phyloP scores from a whole-genome alignment of 148 eudicot species.

The Spergularia marina region DNA sequence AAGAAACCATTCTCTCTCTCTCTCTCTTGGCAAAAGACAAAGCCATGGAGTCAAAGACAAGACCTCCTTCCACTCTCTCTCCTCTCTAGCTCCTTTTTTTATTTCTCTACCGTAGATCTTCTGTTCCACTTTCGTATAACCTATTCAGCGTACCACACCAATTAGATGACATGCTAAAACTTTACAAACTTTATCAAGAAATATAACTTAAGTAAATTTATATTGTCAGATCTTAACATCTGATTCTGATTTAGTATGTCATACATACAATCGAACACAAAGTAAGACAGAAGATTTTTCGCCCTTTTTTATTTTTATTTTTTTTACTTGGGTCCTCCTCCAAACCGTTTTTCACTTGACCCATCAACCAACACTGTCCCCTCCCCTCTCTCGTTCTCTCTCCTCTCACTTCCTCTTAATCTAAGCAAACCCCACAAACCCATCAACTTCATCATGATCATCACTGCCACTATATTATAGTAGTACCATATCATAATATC shows the following conservation, averaged over 20 bases:
- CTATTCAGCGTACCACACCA: too few relatives aligned
- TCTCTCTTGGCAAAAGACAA: slow-evolving; percentile 33
- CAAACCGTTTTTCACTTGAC: slow-evolving; percentile 64
- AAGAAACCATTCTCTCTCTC: slow-evolving; percentile 27
- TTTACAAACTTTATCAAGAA: too few relatives aligned
- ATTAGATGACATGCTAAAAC: too few relatives aligned
- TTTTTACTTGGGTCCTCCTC: slow-evolving; percentile 31
- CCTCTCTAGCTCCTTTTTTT: slow-evolving; percentile 1
- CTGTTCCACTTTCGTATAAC: too few relatives aligned
- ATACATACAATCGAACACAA: too few relatives aligned
- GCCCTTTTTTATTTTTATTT: not conserved
- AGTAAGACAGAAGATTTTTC: too few relatives aligned
- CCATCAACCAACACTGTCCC: slow-evolving; percentile 57
- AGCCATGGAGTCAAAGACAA: slow-evolving; percentile 58
- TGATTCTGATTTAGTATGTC: too few relatives aligned
- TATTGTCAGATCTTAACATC: too few relatives aligned
- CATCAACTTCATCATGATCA: slow-evolving; percentile 47
- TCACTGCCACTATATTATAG: slow-evolving; percentile 34
- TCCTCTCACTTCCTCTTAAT: slow-evolving; percentile 45
- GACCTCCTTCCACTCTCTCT: slow-evolving; percentile 21
- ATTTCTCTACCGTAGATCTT: too few relatives aligned
- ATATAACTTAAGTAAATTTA: too few relatives aligned
- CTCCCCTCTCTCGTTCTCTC: slow-evolving; percentile 18
- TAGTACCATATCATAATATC: not conserved
- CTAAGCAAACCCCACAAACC: slow-evolving; percentile 57